Percentiles rank a stretch among this genome's conserved stretches.
Conservation (phyloP, 2,329 filamentous ascomycete genomes). For the Microsporum audouinii region DNA sequence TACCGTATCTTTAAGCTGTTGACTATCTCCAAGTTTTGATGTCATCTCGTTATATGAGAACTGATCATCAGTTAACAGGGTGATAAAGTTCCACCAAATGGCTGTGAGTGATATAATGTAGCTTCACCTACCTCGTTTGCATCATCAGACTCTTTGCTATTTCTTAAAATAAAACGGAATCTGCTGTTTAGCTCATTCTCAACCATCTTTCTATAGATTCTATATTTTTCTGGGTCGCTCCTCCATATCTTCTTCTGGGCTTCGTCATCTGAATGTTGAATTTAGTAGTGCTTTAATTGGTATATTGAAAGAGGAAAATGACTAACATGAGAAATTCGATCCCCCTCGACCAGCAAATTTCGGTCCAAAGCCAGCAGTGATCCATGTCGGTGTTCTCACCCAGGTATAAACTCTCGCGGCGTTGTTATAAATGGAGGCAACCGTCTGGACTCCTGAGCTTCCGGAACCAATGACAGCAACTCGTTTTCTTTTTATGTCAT, state of each 20-base stretch:
- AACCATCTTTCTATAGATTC: slow-evolving; percentile 46
- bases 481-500: slow-evolving; percentile 23
- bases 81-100: neutral
- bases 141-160: slow-evolving; percentile 15
- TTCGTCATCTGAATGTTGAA: slow-evolving; percentile 33
- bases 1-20: slow-evolving; percentile 12
- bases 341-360: slow-evolving; percentile 13
- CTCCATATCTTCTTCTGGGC: slow-evolving; percentile 46
- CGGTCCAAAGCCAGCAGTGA: slow-evolving; percentile 44
- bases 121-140: slow-evolving; percentile 8
- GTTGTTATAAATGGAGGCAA: slow-evolving; percentile 31
- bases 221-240: slow-evolving; percentile 49
- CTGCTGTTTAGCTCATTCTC: slow-evolving; percentile 33
- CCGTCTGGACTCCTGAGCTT: slow-evolving; percentile 47
- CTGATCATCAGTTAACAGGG: neutral
- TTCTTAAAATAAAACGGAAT: slow-evolving; percentile 14
- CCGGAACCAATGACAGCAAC: slow-evolving; percentile 24
- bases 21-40: slow-evolving; percentile 11
- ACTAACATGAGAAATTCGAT: slow-evolving; percentile 12
- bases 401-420: slow-evolving; percentile 50
- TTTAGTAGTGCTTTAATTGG: slow-evolving; percentile 41
- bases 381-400: slow-evolving; percentile 55
- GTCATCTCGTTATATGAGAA: slow-evolving; percentile 13
- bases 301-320: neutral
- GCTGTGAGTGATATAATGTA: neutral